These are phyloP conservation scores for Jaminaea rosea DNA, from an alignment of 1,284 basidiomycete genomes.

Conservation along the genomic window DNA sequence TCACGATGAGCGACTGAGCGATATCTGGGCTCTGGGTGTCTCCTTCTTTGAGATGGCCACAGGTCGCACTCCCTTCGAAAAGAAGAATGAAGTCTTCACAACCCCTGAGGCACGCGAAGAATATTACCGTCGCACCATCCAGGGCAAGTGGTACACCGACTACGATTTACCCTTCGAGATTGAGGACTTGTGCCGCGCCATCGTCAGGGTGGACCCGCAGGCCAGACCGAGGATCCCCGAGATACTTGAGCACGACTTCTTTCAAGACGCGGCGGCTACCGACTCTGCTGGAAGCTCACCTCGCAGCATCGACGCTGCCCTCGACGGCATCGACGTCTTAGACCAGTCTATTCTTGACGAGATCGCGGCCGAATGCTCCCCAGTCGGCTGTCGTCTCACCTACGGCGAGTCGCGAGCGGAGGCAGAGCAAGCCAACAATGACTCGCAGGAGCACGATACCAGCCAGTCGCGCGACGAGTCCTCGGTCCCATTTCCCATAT, in stretches of 20 bases:
- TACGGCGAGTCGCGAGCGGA: no score
- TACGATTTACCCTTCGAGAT: background rate
- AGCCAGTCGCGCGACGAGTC: no score
- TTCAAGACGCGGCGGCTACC: no score
- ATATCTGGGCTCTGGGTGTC: constrained; percentile 36
- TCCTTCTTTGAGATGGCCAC: constrained; percentile 37
- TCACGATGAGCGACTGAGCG: constrained; percentile 31
- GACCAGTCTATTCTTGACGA: no score
- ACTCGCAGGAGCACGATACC: no score
- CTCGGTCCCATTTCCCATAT: no score
- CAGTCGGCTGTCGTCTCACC: no score
- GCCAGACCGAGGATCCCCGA: background rate
- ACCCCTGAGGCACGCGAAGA: background rate
- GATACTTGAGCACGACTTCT: background rate
- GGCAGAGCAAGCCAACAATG: no score
- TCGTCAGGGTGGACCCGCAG: background rate
- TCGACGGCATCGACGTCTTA: no score
- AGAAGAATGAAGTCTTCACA: constrained; percentile 21
- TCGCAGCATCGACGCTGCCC: no score
- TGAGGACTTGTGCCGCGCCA: background rate
- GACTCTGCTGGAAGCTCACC: no score
- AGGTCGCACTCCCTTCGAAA: constrained; percentile 34
- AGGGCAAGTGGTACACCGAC: background rate
- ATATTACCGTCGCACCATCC: background rate
- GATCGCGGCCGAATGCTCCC: no score